Percentiles rank a stretch among this genome's conserved stretches.
phyloP scores from a whole-genome alignment of 441 rosid genomes.

The Cnidoscolus chayamansa region DNA sequence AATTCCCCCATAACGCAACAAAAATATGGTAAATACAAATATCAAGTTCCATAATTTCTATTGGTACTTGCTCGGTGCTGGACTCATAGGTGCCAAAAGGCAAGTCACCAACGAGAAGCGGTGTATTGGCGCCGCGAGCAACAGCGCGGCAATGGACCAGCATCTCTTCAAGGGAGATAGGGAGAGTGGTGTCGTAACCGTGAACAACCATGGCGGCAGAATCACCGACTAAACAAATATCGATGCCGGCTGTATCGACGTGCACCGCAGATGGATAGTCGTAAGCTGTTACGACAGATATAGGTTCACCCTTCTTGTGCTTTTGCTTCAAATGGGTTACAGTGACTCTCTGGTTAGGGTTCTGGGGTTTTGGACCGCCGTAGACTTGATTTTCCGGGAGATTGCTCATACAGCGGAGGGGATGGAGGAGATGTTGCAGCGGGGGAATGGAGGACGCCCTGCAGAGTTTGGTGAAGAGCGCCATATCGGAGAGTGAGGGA shows the following conservation, averaged over 20 bases:
- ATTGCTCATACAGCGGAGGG: slow-evolving; percentile 59
- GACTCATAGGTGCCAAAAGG: slow-evolving; percentile 89
- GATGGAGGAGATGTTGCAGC: slow-evolving; percentile 19
- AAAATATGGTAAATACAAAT: not conserved
- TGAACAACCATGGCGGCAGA: slow-evolving; percentile 96
- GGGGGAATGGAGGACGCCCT: slow-evolving; percentile 3
- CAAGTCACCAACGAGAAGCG: slow-evolving; percentile 84
- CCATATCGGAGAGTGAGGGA: slow-evolving; percentile 9
- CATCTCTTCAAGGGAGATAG: slow-evolving; percentile 84
- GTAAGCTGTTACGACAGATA: slow-evolving; percentile 77
- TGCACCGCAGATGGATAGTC: slow-evolving; percentile 94
- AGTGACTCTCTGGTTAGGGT: slow-evolving; percentile 59
- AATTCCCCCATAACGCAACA: no score
- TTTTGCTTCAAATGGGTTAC: slow-evolving; percentile 58
- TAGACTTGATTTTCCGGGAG: slow-evolving; percentile 72
- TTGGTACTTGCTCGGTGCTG: slow-evolving; percentile 54
- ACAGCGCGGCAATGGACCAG: slow-evolving; percentile 89
- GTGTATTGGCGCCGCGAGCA: slow-evolving; percentile 73
- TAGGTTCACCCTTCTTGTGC: slow-evolving; percentile 63
- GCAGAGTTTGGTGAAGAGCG: slow-evolving; percentile 14
- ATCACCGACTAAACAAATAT: slow-evolving; percentile 83
- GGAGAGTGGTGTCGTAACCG: slow-evolving; percentile 91
- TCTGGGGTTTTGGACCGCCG: slow-evolving; percentile 70
- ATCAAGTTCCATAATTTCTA: not conserved
- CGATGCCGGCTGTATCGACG: slow-evolving; percentile 75